Conservation (phyloP, 495 filamentous ascomycete genomes). For the Thozetella sp. region DNA sequence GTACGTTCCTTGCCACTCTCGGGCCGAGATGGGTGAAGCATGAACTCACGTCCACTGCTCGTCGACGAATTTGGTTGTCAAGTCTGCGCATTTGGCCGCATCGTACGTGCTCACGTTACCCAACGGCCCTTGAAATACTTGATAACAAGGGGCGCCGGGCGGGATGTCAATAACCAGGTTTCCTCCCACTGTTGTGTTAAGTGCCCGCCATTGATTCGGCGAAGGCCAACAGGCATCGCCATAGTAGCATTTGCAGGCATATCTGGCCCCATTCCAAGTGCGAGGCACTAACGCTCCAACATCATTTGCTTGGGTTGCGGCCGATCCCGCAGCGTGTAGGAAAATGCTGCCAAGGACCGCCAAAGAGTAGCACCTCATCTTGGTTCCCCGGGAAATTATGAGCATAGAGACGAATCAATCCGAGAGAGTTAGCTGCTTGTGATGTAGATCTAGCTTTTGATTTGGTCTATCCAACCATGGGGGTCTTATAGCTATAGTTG, state of each 20-base stretch:
- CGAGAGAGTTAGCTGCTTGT: too few relatives aligned
- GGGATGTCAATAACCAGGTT: slow-evolving; percentile 40
- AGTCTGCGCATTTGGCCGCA: slow-evolving; percentile 31
- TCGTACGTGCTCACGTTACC: slow-evolving; percentile 38
- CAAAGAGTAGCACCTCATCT: too few relatives aligned
- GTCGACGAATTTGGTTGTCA: slow-evolving; percentile 28
- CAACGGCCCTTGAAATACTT: slow-evolving; percentile 36
- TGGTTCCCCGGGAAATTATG: too few relatives aligned
- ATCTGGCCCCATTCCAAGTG: slow-evolving; percentile 27
- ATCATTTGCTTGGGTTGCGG: too few relatives aligned
- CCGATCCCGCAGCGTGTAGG: too few relatives aligned
- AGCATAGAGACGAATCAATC: too few relatives aligned
- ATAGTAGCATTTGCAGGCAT: slow-evolving; percentile 44
- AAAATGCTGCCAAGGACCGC: too few relatives aligned
- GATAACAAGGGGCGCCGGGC: slow-evolving; percentile 38
- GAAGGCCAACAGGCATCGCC: slow-evolving; percentile 45
- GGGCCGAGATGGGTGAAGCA: too few relatives aligned
- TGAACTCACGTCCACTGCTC: slow-evolving; percentile 41
- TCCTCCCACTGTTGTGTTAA: slow-evolving; percentile 41
- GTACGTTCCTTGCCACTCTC: not conserved
- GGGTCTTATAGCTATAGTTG: too few relatives aligned
- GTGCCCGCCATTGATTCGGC: slow-evolving; percentile 23
- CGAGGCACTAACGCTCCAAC: slow-evolving; percentile 24
- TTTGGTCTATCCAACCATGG: too few relatives aligned
- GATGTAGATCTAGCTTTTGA: too few relatives aligned